Base-by-base conservation (phyloP, 495 filamentous ascomycete species). In the Hypomontagnella monticulosa region DNA sequence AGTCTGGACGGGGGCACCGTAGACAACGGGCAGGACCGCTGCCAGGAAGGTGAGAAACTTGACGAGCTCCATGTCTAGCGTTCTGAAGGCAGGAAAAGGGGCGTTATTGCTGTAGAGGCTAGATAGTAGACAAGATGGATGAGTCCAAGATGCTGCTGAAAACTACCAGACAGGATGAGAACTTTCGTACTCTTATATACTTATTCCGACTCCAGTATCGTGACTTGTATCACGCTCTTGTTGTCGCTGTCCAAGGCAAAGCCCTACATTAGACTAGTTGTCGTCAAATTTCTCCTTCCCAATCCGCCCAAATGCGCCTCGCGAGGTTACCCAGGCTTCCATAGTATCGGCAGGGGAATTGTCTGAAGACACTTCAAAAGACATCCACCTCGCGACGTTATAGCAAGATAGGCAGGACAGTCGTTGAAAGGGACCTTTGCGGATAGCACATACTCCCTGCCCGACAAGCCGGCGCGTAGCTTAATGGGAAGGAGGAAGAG, bases 21-120 rank as follows among this genome's bases (percentile, higher is more conserved):
- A 71, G 54, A 51, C 68, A 57, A 71, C 53, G 55, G 68, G 68
- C 58, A 71, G 59, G 56, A 67, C 59, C 38, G 40, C 55, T 60
- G 68, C 68, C 63, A 71, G 59, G 44, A 71, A 63, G 63, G 63
- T 50, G 63, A 71, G 71, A 20, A 67, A 71, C 33, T 38, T 64
- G 63, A 57, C 18, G 63, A 71, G 68, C 68, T 71, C 63, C 68
- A 71, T 71, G 43, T 58, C 48, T 71, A 64, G 34, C 42, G 55
- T 63, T 64, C 50, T 61, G 44, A 69, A 38, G 53, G 57, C 53
- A 62, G 33, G 67, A 49, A 61, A 57, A 66, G 51, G 44, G 63
- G 47, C 50, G 20, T 56, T 46, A 11, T 51, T 60, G 40, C 57
- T 67, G 63, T 44, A 32, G 41, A 63, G 27, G 56, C 63, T 61